Conservation (phyloP, 768 basidiomycete species). For the Heimioporus sp. region DNA sequence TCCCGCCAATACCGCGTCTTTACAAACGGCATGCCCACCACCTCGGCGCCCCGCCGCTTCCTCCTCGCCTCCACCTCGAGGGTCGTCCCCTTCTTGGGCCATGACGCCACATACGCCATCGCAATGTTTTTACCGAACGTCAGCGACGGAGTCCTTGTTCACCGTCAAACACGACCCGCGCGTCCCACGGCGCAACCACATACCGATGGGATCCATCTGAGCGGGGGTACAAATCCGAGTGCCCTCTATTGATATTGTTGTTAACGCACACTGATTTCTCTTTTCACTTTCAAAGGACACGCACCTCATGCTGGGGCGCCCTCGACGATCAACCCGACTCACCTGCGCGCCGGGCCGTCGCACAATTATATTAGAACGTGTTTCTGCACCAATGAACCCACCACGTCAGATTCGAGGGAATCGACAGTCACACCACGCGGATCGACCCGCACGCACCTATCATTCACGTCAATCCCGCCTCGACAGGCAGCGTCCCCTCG, state of each 20-base stretch:
- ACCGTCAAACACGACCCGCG: neutral
- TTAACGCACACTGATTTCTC: neutral
- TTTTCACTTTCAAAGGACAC: slow-evolving; percentile 27
- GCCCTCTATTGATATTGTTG: slow-evolving; percentile 50
- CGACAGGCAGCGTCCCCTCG: slow-evolving; percentile 82
- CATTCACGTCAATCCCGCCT: slow-evolving; percentile 91
- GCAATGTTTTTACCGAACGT: slow-evolving; percentile 89
- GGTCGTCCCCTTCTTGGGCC: slow-evolving; percentile 89
- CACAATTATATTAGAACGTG: slow-evolving; percentile 73
- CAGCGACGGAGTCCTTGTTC: slow-evolving; percentile 75
- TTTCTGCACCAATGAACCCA: slow-evolving; percentile 78
- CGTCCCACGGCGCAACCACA: neutral
- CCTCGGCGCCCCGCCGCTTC: slow-evolving; percentile 68
- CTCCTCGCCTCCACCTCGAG: slow-evolving; percentile 83
- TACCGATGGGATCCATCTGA: slow-evolving; percentile 59
- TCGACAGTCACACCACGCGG: no score
- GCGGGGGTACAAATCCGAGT: slow-evolving; percentile 66
- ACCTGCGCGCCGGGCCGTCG: slow-evolving; percentile 70
- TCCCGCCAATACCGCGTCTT: slow-evolving; percentile 81
- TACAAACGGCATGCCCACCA: slow-evolving; percentile 88
- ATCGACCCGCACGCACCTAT: slow-evolving; percentile 58
- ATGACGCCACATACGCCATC: slow-evolving; percentile 84
- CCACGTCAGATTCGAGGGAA: slow-evolving; percentile 27
- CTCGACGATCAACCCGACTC: slow-evolving; percentile 81
- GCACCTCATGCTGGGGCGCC: slow-evolving; percentile 84